Conservation (phyloP, 768 basidiomycete species). For the Suillus discolor region DNA sequence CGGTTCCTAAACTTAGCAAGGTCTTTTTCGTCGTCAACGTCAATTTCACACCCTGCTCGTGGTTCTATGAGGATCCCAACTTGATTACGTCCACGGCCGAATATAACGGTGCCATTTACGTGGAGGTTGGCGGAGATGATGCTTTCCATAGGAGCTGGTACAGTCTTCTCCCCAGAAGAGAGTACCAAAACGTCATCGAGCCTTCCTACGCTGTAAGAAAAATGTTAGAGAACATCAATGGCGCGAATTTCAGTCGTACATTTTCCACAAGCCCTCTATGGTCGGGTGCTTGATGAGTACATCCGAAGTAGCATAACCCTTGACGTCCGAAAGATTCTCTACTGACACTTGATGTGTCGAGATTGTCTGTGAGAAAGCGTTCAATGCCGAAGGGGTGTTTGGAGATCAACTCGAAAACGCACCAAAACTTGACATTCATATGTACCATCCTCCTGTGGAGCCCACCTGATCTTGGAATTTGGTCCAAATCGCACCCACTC, state of each 20-base stretch:
- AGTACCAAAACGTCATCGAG: slow-evolving; percentile 38
- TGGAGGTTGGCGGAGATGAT: slow-evolving; percentile 24
- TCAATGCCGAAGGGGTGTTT: not conserved
- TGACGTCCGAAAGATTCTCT: slow-evolving; percentile 40
- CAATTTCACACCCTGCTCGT: slow-evolving; percentile 15
- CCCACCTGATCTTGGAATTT: slow-evolving; percentile 27
- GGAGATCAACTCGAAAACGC: not conserved
- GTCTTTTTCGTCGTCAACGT: slow-evolving; percentile 24
- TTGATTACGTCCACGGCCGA: slow-evolving; percentile 35
- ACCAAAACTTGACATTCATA: slow-evolving; percentile 45
- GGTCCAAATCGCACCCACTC: slow-evolving; percentile 35
- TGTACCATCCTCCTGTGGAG: slow-evolving; percentile 33
- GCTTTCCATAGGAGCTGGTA: slow-evolving; percentile 30
- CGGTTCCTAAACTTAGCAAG: slow-evolving; percentile 32
- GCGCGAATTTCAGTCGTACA: slow-evolving; percentile 22
- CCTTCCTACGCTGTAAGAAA: slow-evolving; percentile 28
- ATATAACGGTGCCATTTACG: slow-evolving; percentile 33
- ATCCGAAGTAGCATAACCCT: slow-evolving; percentile 47
- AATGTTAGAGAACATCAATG: not conserved
- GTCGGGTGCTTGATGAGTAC: slow-evolving; percentile 47
- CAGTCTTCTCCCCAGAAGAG: slow-evolving; percentile 23
- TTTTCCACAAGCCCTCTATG: slow-evolving; percentile 38
- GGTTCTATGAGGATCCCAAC: slow-evolving; percentile 38
- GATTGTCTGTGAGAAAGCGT: slow-evolving; percentile 6
- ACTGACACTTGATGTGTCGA: slow-evolving; percentile 13